Evolutionary conservation across 2,329 filamentous ascomycete species (phyloP).

Genomic region (Aspergillus quadrilineatus): DNA sequence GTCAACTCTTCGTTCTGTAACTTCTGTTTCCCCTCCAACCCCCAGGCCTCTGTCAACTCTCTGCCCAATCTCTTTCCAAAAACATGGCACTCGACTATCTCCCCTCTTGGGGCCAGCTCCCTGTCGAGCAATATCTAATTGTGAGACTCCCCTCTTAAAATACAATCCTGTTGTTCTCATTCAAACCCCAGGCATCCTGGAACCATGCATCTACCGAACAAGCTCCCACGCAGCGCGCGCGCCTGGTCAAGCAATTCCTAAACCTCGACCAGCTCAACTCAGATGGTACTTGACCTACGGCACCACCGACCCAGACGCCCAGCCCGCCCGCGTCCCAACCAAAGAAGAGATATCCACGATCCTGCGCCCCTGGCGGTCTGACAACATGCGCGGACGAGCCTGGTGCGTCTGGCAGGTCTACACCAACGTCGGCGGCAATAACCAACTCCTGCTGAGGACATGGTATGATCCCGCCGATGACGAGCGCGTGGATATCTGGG

Average conservation of each 20-base stretch:
- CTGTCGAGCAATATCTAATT: conserved; percentile 9
- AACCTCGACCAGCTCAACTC: conserved; percentile 1
- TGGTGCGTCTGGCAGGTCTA: conserved; percentile 3
- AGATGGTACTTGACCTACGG: neutral
- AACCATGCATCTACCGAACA: conserved; percentile 6
- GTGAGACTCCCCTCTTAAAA: conserved; percentile 6
- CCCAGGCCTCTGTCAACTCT: neutral
- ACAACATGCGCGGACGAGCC: conserved; percentile 5
- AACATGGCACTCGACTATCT: conserved; percentile 1
- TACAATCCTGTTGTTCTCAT: conserved; percentile 4
- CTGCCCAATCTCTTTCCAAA: neutral
- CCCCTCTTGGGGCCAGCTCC: conserved; percentile 7
- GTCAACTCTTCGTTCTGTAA: neutral
- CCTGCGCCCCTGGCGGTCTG: conserved; percentile 10
- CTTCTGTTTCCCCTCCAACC: neutral
- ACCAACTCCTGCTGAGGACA: conserved; percentile 3
- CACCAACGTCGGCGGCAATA: neutral
- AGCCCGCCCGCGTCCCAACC: neutral
- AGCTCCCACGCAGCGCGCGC: conserved; percentile 3
- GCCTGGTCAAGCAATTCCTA: conserved; percentile 5
- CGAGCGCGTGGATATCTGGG: neutral
- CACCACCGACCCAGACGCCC: neutral
- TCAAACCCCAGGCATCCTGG: neutral
- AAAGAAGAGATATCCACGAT: conserved; percentile 4
- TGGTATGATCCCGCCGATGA: neutral